Percentiles rank a stretch among this genome's conserved stretches.
Conservation (phyloP, 2,329 filamentous ascomycete species). For the Curvularia eragrostidis region DNA sequence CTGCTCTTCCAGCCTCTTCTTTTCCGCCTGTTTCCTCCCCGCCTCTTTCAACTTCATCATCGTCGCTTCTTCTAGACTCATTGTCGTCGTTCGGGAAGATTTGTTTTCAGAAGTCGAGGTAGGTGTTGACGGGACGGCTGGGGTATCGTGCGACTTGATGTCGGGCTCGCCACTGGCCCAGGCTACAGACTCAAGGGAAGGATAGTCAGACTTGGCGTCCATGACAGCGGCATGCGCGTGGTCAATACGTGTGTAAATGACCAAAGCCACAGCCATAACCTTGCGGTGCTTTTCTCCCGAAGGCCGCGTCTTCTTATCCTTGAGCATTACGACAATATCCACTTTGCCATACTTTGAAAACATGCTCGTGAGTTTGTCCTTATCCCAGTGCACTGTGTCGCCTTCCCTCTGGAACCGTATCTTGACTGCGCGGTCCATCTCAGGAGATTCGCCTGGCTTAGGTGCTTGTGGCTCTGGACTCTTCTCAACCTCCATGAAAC, state of each 20-base stretch:
- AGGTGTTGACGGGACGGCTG: conserved; percentile 42
- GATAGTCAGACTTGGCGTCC: conserved; percentile 58
- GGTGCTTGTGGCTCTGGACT: conserved; percentile 26
- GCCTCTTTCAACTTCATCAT: not conserved
- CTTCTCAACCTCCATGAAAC: conserved; percentile 43
- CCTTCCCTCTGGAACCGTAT: conserved; percentile 62
- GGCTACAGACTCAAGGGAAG: conserved; percentile 59
- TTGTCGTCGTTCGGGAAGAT: conserved; percentile 28
- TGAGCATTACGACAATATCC: conserved; percentile 62
- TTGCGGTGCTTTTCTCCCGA: conserved; percentile 60
- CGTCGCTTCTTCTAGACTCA: not conserved
- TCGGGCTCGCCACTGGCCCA: conserved; percentile 65
- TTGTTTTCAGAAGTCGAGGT: conserved; percentile 33
- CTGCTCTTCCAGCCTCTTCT: not conserved
- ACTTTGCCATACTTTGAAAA: conserved; percentile 65
- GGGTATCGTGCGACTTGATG: conserved; percentile 35
- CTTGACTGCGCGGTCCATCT: conserved; percentile 65
- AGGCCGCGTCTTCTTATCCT: conserved; percentile 61
- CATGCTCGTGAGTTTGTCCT: conserved; percentile 54
- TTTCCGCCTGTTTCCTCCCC: not conserved
- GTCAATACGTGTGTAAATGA: conserved; percentile 65
- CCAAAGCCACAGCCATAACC: conserved; percentile 59
- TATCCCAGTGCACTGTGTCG: conserved; percentile 53
- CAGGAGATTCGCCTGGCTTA: conserved; percentile 50
- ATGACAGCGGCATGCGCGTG: conserved; percentile 63